phyloP scores from a whole-genome alignment of 2,329 filamentous ascomycete genomes.

The Ceratocystis lukuohia region DNA sequence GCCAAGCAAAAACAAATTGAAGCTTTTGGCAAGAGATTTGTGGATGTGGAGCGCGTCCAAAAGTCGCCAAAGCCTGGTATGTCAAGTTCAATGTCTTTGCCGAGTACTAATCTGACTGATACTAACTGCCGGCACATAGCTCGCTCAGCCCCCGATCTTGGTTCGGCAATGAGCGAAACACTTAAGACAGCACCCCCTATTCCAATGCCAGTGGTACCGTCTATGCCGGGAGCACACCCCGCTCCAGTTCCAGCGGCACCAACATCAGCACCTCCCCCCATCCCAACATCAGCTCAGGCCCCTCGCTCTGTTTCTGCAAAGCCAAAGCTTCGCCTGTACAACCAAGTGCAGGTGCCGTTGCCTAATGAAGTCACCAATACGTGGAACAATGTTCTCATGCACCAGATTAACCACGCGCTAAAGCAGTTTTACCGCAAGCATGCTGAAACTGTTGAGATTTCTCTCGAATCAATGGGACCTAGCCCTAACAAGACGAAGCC shows the following conservation, averaged over 20 bases:
- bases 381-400: slow-evolving; percentile 60
- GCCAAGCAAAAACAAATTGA: slow-evolving; percentile 17
- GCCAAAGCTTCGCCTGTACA: slow-evolving; percentile 43
- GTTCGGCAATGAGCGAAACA: background rate
- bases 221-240: background rate
- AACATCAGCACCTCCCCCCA: background rate
- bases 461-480: slow-evolving; percentile 60
- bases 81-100: background rate
- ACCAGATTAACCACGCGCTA: slow-evolving; percentile 58
- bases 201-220: background rate
- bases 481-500: slow-evolving; percentile 51
- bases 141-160: slow-evolving; percentile 5
- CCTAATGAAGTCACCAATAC: slow-evolving; percentile 50
- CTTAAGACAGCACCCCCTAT: background rate
- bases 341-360: slow-evolving; percentile 45
- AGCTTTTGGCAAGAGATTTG: slow-evolving; percentile 12
- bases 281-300: background rate
- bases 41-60: background rate
- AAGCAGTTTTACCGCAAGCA: slow-evolving; percentile 59
- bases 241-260: background rate
- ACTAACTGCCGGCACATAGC: slow-evolving; percentile 1
- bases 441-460: slow-evolving; percentile 65
- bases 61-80: slow-evolving; percentile 13
- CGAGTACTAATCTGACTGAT: background rate
- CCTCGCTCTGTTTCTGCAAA: slow-evolving; percentile 3